Evolutionary conservation across 345 rosid genomes (phyloP).

Genomic region (Firmiana major): DNA sequence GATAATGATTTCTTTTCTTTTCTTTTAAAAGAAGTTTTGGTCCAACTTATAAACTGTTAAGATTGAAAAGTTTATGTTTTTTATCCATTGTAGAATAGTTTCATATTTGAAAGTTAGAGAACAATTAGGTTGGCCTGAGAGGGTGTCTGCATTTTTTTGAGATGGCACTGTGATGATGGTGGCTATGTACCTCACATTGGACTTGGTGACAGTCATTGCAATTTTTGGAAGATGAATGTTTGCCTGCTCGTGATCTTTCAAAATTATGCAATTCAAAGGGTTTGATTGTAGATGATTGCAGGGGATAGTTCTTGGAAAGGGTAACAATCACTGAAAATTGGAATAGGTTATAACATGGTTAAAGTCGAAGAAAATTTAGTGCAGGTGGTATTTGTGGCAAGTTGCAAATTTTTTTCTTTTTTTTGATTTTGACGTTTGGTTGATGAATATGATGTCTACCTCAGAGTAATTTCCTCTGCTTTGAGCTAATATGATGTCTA

Average conservation of each 20-base stretch:
- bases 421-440: not conserved
- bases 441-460: too few relatives aligned
- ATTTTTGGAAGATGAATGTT: not conserved
- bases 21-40: not conserved
- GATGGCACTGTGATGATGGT: not conserved
- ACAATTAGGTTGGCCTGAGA: not conserved
- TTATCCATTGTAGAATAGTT: not conserved
- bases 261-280: not conserved
- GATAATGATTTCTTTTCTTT: not conserved
- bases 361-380: not conserved
- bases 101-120: not conserved
- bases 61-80: not conserved
- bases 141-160: not conserved
- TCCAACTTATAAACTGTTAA: not conserved
- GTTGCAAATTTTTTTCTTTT: constrained; percentile 8
- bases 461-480: not conserved
- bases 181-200: not conserved
- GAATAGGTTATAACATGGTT: not conserved
- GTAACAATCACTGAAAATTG: not conserved
- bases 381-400: not conserved
- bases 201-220: not conserved
- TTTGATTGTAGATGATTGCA: not conserved
- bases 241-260: not conserved
- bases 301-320: not conserved
- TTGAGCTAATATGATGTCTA: not conserved